Evolutionary conservation across 2,329 filamentous ascomycete species (phyloP).

Genomic region (Trichoderma arundinaceum): DNA sequence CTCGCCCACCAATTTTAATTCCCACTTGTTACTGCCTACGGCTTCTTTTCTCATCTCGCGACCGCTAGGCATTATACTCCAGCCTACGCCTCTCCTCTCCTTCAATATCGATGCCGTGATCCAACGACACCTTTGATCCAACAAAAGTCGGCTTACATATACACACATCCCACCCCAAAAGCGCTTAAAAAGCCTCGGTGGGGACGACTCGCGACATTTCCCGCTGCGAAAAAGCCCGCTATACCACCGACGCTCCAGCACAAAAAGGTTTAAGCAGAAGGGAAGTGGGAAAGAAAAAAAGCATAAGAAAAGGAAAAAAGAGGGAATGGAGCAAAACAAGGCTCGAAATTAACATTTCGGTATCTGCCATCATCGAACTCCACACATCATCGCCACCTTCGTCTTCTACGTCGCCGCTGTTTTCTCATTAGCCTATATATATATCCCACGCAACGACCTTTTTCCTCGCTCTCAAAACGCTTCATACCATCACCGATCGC

Average conservation of each 20-base stretch:
- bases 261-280: background rate
- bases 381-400: conserved; percentile 8
- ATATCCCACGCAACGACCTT: no score
- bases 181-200: conserved; percentile 21
- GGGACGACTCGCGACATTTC: background rate
- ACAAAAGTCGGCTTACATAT: background rate
- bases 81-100: background rate
- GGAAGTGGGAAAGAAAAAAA: background rate
- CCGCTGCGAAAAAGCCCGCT: conserved; percentile 11
- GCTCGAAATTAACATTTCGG: conserved; percentile 3
- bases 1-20: background rate
- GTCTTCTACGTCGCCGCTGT: background rate
- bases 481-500: background rate
- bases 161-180: conserved; percentile 4
- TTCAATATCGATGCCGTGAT: conserved; percentile 1
- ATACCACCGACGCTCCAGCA: background rate
- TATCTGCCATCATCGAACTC: background rate
- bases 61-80: no score
- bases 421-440: background rate
- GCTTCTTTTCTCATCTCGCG: background rate
- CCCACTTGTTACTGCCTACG: no score
- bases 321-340: background rate
- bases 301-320: background rate
- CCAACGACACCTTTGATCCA: background rate
- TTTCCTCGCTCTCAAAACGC: background rate